Conservation (phyloP, 2,329 filamentous ascomycete genomes). For the Colletotrichum abscissum region DNA sequence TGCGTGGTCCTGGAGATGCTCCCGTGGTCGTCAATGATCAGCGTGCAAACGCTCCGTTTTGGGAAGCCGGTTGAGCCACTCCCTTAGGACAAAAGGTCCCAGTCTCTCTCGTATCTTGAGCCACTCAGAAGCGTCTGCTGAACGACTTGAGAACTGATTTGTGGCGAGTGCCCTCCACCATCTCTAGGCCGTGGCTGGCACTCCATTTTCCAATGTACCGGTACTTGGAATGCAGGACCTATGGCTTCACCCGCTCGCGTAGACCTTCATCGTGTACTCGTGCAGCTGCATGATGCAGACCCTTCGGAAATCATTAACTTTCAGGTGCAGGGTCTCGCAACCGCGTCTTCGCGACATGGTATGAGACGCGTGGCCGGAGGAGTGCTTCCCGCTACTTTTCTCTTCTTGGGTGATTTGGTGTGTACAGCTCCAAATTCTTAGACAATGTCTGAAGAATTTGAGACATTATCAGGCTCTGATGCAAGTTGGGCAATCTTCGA, state of each 20-base stretch:
- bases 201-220: constrained; percentile 15
- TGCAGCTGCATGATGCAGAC: constrained; percentile 31
- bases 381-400: not conserved
- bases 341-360: not conserved
- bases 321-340: constrained; percentile 7
- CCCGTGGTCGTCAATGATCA: constrained; percentile 15
- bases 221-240: constrained; percentile 24
- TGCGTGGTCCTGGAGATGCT: not conserved
- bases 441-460: not conserved
- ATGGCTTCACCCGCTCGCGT: constrained; percentile 21
- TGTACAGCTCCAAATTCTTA: not conserved
- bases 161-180: constrained; percentile 17
- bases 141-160: not conserved
- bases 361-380: constrained; percentile 6
- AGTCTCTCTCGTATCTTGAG: constrained; percentile 19
- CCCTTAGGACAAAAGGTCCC: not conserved
- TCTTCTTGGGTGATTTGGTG: not conserved
- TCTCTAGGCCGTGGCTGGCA: not conserved
- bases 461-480: not conserved
- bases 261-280: constrained; percentile 8
- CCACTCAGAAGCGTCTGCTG: constrained; percentile 14
- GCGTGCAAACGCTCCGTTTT: constrained; percentile 18
- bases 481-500: not conserved
- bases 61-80: constrained; percentile 17
- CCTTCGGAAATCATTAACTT: not conserved